Evolutionary conservation across 2,329 filamentous ascomycete species (phyloP), one percentile per base, ranked within the genome.

Genomic region (Eurotiales sp.): DNA sequence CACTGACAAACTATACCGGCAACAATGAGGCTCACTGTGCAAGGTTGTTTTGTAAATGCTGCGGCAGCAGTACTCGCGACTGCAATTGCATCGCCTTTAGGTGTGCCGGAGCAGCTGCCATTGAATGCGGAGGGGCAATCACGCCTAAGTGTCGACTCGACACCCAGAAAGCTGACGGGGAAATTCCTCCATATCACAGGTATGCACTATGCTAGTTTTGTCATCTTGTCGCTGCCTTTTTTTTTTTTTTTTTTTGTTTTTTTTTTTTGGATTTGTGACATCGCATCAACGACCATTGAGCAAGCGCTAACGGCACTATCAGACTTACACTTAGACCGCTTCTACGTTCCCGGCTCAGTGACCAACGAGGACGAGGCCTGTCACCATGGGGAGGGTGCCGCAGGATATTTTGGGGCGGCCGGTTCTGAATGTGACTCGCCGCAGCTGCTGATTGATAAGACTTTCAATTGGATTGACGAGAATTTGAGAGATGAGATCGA

Each of bases 251-350:
- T 23, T 32, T 41, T 10, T 8, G 14, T 30, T 21, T 37, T 29
- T 19, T n/a, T 14, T 21, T 8, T 27, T 15, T 22, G n/a, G 4
- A 36, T 2, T 15, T 19, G n/a, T 36, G 14, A 8, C 19, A 10
- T 10, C 6, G n/a, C 6, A 12, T 19, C 3, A 4, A 36, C n/a
- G 3, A 6, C 2, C 25, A 1, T 17, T n/a, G 5, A 1, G 22
- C 40, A 29, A 5, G 12, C 8, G 23, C 47, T 50, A 46, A 46
- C 12, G 4, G 14, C 19, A 15, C 8, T 17, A 12, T 10, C 46
- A 96, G 93, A 99, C 72, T 81, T 97, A 61, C 93, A 99, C 64
- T 90, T 90, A 42, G 93, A 99, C 68, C 82, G 83, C 39, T 88
- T 88, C 71, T 99, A 96, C 77, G 85, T 89, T 69, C 71, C 81